These are phyloP conservation scores for Fonsecaea pedrosoi DNA, from an alignment of 2,329 filamentous ascomycete species.

Conservation along the genomic window DNA sequence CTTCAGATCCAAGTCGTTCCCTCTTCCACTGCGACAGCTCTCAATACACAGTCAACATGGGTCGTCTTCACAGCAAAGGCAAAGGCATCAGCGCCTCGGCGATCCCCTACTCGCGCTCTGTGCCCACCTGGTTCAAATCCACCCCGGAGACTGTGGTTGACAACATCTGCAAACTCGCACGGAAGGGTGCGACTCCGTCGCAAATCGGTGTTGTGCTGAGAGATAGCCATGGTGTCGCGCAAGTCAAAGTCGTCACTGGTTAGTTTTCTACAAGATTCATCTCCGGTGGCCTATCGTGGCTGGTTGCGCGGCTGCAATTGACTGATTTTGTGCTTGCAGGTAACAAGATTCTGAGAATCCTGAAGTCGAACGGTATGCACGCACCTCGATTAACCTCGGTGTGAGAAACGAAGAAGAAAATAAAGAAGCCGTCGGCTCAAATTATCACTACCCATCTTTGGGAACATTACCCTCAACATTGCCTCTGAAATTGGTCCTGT, in stretches of 20 bases:
- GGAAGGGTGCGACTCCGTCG: slow-evolving; percentile 97
- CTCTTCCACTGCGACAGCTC: slow-evolving; percentile 23
- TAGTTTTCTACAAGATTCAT: slow-evolving; percentile 50
- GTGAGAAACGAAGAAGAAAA: slow-evolving; percentile 3
- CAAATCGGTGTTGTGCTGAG: slow-evolving; percentile 99
- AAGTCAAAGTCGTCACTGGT: slow-evolving; percentile 98
- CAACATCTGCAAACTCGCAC: slow-evolving; percentile 98
- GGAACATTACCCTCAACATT: slow-evolving; percentile 42
- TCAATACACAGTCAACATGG: slow-evolving; percentile 64
- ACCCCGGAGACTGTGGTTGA: slow-evolving; percentile 98
- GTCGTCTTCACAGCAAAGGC: slow-evolving; percentile 98
- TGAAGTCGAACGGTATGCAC: slow-evolving; percentile 94
- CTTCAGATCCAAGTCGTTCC: slow-evolving; percentile 5
- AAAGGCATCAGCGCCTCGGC: slow-evolving; percentile 98
- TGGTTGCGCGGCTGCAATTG: not conserved
- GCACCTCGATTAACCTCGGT: slow-evolving; percentile 39
- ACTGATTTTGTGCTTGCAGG: slow-evolving; percentile 58
- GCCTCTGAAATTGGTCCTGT: slow-evolving; percentile 83
- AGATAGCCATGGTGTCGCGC: slow-evolving; percentile 96
- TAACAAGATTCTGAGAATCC: slow-evolving; percentile 99
- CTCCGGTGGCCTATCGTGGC: not conserved
- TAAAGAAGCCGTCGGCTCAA: slow-evolving; percentile 12
- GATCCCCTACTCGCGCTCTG: slow-evolving; percentile 92
- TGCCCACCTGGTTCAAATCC: slow-evolving; percentile 97
- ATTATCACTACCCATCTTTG: not conserved